phyloP scores from a whole-genome alignment of 192 early-diverging fungal genomes.

The Entomortierella beljakovae region DNA sequence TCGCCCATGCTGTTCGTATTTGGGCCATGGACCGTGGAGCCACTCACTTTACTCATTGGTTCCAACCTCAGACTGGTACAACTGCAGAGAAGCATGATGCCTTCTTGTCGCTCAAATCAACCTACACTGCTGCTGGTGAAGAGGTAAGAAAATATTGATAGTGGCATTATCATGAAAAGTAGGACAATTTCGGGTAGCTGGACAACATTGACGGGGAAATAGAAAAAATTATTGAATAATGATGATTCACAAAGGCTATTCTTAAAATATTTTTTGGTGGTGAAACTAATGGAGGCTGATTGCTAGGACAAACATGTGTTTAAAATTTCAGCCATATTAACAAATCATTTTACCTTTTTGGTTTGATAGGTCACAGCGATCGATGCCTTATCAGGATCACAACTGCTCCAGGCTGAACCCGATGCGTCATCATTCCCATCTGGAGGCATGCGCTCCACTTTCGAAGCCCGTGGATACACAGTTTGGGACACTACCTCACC shows the following conservation, averaged over 20 bases:
- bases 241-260: too few relatives aligned
- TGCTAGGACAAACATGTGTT: conserved; percentile 31
- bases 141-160: conserved; percentile 67
- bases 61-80: conserved; percentile 99
- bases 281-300: too few relatives aligned
- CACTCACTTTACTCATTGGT: conserved; percentile 99
- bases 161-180: too few relatives aligned
- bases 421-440: conserved; percentile 99
- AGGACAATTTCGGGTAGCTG: too few relatives aligned
- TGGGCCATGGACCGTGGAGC: conserved; percentile 99
- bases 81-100: conserved; percentile 99
- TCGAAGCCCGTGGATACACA: conserved; percentile 99
- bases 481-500: conserved; percentile 98
- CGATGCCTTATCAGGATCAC: conserved; percentile 96
- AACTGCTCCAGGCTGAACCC: conserved; percentile 98
- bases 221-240: too few relatives aligned
- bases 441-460: conserved; percentile 97
- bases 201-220: too few relatives aligned
- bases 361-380: conserved; percentile 66
- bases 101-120: conserved; percentile 91
- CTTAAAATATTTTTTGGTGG: neutral
- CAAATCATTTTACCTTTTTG: neutral
- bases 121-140: conserved; percentile 84
- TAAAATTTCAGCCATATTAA: neutral
- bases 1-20: conserved; percentile 97